These are phyloP conservation scores for Spatholobus suberectus DNA, from an alignment of 306 rosid species.

Conservation along the genomic window DNA sequence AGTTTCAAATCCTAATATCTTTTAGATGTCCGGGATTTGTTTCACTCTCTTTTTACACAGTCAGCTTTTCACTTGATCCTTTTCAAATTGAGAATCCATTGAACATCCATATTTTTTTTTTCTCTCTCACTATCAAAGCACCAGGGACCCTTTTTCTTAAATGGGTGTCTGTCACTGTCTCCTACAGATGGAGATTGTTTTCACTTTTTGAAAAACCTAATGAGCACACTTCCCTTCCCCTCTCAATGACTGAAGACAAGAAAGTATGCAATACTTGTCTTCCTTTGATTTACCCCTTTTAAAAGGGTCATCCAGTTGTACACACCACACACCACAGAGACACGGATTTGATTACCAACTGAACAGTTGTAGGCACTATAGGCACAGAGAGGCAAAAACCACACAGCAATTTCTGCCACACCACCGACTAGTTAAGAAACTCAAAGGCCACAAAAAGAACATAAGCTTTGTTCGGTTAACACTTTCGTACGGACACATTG, in stretches of 20 bases:
- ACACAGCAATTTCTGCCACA: constrained; percentile 22
- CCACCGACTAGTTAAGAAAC: constrained; percentile 45
- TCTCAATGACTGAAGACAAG: constrained; percentile 43
- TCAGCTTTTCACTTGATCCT: constrained; percentile 43
- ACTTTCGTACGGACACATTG: constrained; percentile 31
- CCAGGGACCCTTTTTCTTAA: constrained; percentile 61
- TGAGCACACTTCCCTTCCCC: constrained; percentile 41
- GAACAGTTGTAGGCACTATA: constrained; percentile 17
- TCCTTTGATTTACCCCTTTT: constrained; percentile 46
- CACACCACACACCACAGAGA: not conserved
- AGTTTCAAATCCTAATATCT: constrained; percentile 45
- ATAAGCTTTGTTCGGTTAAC: constrained; percentile 28
- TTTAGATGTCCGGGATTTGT: constrained; percentile 47
- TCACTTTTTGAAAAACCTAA: constrained; percentile 47
- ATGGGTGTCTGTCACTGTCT: constrained; percentile 71
- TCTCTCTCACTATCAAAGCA: constrained; percentile 44
- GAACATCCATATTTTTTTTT: constrained; percentile 39
- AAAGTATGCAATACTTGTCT: constrained; percentile 39
- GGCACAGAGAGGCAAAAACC: constrained; percentile 19
- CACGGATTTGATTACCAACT: constrained; percentile 7
- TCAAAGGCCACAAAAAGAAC: constrained; percentile 47
- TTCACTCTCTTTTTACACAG: constrained; percentile 21
- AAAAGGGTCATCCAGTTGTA: constrained; percentile 38
- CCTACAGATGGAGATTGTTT: constrained; percentile 58
- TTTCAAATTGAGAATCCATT: constrained; percentile 49